These are phyloP conservation scores for Trypanosoma theileri DNA, from an alignment of 208 protist species.

Conservation along the genomic window DNA sequence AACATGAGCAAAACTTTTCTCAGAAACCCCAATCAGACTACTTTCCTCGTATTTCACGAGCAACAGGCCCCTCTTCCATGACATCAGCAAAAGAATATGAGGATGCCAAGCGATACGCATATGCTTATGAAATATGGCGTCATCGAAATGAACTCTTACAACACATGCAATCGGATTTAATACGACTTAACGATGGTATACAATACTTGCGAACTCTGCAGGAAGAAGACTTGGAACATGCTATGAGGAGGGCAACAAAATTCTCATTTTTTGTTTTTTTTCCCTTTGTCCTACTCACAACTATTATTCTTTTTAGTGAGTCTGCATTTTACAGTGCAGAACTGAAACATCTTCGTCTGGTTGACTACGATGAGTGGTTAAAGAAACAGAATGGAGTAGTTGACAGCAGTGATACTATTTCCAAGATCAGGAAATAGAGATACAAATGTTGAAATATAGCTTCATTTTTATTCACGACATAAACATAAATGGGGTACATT, in stretches of 20 bases:
- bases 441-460: not conserved
- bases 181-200: not conserved
- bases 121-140: conserved; percentile 23
- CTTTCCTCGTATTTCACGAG: too few relatives aligned
- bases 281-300: conserved; percentile 33
- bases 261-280: conserved; percentile 32
- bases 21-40: too few relatives aligned
- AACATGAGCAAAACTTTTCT: not conserved
- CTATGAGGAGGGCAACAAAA: conserved; percentile 21
- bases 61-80: too few relatives aligned
- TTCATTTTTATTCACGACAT: too few relatives aligned
- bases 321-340: conserved; percentile 27
- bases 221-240: conserved; percentile 12
- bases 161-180: not conserved
- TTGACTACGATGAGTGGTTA: conserved; percentile 39
- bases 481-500: not conserved
- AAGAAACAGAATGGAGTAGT: conserved; percentile 7
- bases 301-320: conserved; percentile 29
- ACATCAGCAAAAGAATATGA: too few relatives aligned
- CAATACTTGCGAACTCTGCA: conserved; percentile 19
- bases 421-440: not conserved
- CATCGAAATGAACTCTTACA: conserved; percentile 2
- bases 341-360: conserved; percentile 27
- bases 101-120: conserved; percentile 17
- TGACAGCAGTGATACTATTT: not conserved